These are phyloP conservation scores for Cercis canadensis DNA, from an alignment of 306 rosid genomes.

Conservation along the genomic window DNA sequence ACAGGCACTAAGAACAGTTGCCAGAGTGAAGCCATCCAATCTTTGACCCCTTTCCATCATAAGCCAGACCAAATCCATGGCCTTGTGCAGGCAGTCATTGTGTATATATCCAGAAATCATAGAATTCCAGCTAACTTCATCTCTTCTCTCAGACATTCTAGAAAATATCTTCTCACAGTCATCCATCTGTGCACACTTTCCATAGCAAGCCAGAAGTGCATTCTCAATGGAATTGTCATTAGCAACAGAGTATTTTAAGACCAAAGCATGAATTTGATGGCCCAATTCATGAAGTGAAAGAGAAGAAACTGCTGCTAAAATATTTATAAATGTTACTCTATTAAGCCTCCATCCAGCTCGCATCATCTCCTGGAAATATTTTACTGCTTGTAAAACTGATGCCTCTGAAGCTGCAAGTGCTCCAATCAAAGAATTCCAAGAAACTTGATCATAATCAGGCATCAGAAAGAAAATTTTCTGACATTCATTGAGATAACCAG, in stretches of 20 bases:
- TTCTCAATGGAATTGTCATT: conserved; percentile 72
- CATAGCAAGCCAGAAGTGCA: conserved; percentile 83
- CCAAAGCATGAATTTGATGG: conserved; percentile 74
- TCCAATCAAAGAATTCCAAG: conserved; percentile 88
- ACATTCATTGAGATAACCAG: conserved; percentile 60
- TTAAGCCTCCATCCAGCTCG: conserved; percentile 72
- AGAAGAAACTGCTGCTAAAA: conserved; percentile 74
- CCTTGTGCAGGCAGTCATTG: conserved; percentile 72
- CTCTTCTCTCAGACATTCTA: conserved; percentile 74
- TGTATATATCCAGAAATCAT: conserved; percentile 92
- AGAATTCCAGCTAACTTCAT: conserved; percentile 91
- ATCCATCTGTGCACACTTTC: conserved; percentile 69
- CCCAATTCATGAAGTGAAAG: conserved; percentile 59
- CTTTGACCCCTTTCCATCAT: conserved; percentile 90
- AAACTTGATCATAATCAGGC: conserved; percentile 79
- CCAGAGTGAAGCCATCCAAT: conserved; percentile 82
- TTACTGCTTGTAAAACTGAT: conserved; percentile 57
- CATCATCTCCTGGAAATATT: conserved; percentile 76
- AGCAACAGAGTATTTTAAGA: conserved; percentile 56
- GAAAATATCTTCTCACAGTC: conserved; percentile 74
- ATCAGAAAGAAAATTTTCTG: conserved; percentile 70
- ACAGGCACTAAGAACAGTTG: conserved; percentile 96
- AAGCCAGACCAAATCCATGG: conserved; percentile 79
- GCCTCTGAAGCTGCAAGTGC: conserved; percentile 69
- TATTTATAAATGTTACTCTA: conserved; percentile 76